Evolutionary conservation across 805 yeast species (phyloP), one percentile per base, ranked within the genome.

Genomic region (Candida ortonii): DNA sequence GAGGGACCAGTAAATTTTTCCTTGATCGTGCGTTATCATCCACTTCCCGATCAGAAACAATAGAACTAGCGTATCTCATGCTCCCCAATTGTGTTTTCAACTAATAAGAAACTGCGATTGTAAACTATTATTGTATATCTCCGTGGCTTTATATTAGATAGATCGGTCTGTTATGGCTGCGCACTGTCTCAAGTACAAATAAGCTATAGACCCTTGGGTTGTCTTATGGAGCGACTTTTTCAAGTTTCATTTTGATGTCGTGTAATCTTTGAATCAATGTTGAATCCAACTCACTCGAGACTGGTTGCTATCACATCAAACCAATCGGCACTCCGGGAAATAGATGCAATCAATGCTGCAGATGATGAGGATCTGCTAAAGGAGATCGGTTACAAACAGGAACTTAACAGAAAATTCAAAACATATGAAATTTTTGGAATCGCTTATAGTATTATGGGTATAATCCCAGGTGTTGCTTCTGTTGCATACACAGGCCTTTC

Each of bases 401-500:
- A 81, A 49, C 61, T 81, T 31, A 66, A 65, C 30, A 70, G 89
- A 53, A 68, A 68, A 26, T 81, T 78, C 51, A 64, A 77, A 2
- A 73, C 81, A 1, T 39, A 76, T 22, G 82, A 78, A 55, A 78
- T 79, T 12, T 81, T 81, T 53, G 85, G 84, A 34, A 75, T 80
- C 38, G 83, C 86, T 5, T 80, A 78, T 50, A 71, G 80, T n/a
- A 78, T 81, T 52, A 80, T 82, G 86, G 84, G 86, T 8, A 57
- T 81, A 31, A 60, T 80, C 28, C 84, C 84, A 1, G 72, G 80
- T 8, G 73, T 80, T 28, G 73, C 84, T 0, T 72, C 84, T 2
- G 66, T 70, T 12, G 51, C 79, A 19, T 62, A 62, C 11, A 64
- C 65, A 29, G 80, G 81, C 11, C 62, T 80, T 11, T 59, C n/a